Evolutionary conservation across 305 asterid species (phyloP).

Genomic region (Ajuga reptans): DNA sequence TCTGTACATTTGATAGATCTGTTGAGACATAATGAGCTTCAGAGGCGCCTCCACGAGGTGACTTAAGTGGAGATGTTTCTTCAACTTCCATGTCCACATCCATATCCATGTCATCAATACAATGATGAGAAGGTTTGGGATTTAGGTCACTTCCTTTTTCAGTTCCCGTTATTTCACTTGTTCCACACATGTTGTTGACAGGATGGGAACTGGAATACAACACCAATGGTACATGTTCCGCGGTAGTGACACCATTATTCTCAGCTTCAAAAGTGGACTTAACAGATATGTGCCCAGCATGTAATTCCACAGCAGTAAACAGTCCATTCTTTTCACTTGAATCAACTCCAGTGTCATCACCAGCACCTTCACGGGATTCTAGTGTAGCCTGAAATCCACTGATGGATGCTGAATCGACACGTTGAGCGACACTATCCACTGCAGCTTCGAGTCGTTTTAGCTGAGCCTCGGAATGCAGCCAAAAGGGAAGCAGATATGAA

Average conservation of each 20-base stretch:
- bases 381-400: slow-evolving; percentile 33
- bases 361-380: slow-evolving; percentile 28
- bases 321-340: slow-evolving; percentile 27
- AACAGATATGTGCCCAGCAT: slow-evolving; percentile 24
- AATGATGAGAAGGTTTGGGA: slow-evolving; percentile 29
- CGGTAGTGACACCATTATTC: slow-evolving; percentile 23
- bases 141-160: slow-evolving; percentile 29
- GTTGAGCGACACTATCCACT: slow-evolving; percentile 28
- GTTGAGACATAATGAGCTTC: slow-evolving; percentile 27
- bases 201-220: slow-evolving; percentile 18
- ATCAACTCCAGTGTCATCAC: slow-evolving; percentile 27
- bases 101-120: slow-evolving; percentile 80
- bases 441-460: slow-evolving; percentile 53
- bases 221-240: slow-evolving; percentile 23
- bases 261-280: slow-evolving; percentile 29
- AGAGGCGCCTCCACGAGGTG: slow-evolving; percentile 30
- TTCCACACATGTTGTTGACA: slow-evolving; percentile 24
- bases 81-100: slow-evolving; percentile 99
- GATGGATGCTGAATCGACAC: slow-evolving; percentile 25
- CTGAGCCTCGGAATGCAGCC: slow-evolving; percentile 68
- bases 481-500: slow-evolving; percentile 60
- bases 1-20: slow-evolving; percentile 25
- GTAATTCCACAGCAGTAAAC: slow-evolving; percentile 23
- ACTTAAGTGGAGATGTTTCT: slow-evolving; percentile 41
- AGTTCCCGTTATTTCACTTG: slow-evolving; percentile 28